Base-by-base conservation (phyloP, 2,329 filamentous ascomycete species). In the Pseudocercospora eumusae region DNA sequence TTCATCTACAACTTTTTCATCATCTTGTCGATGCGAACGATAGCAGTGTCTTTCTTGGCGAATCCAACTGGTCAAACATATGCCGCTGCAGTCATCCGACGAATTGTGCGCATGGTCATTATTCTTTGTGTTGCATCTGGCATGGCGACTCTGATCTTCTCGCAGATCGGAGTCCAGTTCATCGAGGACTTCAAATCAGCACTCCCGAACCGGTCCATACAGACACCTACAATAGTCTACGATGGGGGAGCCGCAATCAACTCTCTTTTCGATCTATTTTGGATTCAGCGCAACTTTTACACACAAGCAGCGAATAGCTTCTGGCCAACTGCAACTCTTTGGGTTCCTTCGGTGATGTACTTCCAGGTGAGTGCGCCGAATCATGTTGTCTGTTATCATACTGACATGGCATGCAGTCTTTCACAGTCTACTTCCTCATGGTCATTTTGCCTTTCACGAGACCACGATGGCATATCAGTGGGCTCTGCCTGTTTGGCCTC, bases 391-490 rank as follows among this genome's bases (percentile, higher is more conserved):
- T 25, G 8, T 18, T 4, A 3, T 31, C 13, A 2, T 13, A 8
- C 10, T 36, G 21, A 53, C 59, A 62, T 20, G 60, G 44, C 2
- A 4, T 20, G 27, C 25, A 68, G 67, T 78, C 76, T 60, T 81
- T 78, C 66, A 82, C 80, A 0, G 74, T 81, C 8, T 82, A 80
- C 66, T 80, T 81, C 70, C 73, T 78, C 4, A 80, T 81, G 79
- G 69, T 81, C 59, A 79, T 79, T 57, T 73, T 81, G 9, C 80
- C 78, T 3, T 78, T 74, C 68, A 79, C 78, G 1, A 73, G 78
- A 11, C 62, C 68, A 13, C 72, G 73, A 1, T 80, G 78, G 78
- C 77, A 78, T 42, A 67, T 78, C 3, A 75, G 76, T 60, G 66
- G 64, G 2, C 47, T 73, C 4, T 49, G 59, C 1, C 52, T 73